phyloP scores from a whole-genome alignment of 2,329 filamentous ascomycete species.

The Zalaria sp. region DNA sequence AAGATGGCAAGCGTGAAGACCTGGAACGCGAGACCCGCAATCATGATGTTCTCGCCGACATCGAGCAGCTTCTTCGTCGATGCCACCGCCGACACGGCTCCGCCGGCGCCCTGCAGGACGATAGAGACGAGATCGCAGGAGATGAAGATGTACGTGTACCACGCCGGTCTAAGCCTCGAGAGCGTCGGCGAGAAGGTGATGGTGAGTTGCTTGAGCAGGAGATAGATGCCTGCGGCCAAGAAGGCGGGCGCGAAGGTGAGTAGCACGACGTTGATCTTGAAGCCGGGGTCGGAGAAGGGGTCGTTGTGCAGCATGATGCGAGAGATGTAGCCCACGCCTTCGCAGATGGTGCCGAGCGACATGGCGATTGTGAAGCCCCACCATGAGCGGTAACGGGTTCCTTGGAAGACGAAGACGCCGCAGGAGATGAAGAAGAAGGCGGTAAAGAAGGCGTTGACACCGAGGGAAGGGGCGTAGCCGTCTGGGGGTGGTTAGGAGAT shows the following conservation, averaged over 20 bases:
- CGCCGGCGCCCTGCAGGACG: conserved; percentile 43
- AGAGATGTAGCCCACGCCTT: conserved; percentile 28
- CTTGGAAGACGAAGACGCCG: conserved; percentile 17
- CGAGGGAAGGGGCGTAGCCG: conserved; percentile 22
- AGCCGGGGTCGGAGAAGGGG: conserved; percentile 27
- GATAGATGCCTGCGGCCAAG: conserved; percentile 30
- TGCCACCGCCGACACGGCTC: conserved; percentile 41
- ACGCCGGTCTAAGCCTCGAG: conserved; percentile 13
- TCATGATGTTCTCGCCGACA: conserved; percentile 40
- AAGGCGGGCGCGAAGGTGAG: conserved; percentile 31
- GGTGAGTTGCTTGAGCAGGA: conserved; percentile 29
- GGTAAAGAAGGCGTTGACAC: conserved; percentile 25
- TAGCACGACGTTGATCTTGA: conserved; percentile 29
- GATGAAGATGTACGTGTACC: conserved; percentile 44
- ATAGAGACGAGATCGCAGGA: conserved; percentile 44
- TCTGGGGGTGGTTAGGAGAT: conserved; percentile 2
- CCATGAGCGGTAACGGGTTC: conserved; percentile 18
- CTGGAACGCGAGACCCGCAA: conserved; percentile 43
- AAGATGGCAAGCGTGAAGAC: conserved; percentile 39
- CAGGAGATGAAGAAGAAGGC: conserved; percentile 19
- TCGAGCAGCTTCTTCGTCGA: conserved; percentile 25
- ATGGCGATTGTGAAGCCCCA: conserved; percentile 26
- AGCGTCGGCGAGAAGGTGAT: conserved; percentile 23
- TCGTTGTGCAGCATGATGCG: conserved; percentile 27
- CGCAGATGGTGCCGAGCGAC: conserved; percentile 26